A percentile compares a stretch with the other conserved stretches of the same genome.
These are phyloP conservation scores for Pelargonium nanum DNA, from an alignment of 345 rosid species.

Conservation along the genomic window DNA sequence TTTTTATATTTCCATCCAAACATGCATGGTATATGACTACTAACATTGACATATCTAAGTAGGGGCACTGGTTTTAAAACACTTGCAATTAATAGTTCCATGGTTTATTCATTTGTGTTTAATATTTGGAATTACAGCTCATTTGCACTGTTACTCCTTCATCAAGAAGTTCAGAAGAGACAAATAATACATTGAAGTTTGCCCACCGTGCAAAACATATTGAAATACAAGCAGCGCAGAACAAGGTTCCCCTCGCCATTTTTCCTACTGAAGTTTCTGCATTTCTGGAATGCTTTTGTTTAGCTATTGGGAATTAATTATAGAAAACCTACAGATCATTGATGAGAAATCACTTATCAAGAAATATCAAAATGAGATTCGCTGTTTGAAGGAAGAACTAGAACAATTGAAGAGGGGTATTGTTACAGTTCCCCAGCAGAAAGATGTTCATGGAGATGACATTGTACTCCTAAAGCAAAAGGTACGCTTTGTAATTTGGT, in stretches of 20 bases:
- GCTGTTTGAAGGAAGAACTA: conserved; percentile 79
- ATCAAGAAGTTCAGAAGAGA: conserved; percentile 90
- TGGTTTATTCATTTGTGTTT: neutral
- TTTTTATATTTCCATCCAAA: conserved; percentile 4
- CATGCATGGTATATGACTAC: conserved; percentile 8
- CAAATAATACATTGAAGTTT: conserved; percentile 94
- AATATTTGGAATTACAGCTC: conserved; percentile 49
- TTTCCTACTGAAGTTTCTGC: neutral
- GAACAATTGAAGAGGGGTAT: conserved; percentile 83
- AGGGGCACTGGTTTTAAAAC: too few species aligned
- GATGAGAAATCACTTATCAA: conserved; percentile 98
- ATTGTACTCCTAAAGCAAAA: conserved; percentile 77
- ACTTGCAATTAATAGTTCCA: neutral
- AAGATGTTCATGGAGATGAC: conserved; percentile 60
- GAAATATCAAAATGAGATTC: conserved; percentile 94
- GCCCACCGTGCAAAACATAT: conserved; percentile 99
- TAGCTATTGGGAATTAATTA: neutral
- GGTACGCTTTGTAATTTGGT: conserved; percentile 29
- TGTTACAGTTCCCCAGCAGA: conserved; percentile 56
- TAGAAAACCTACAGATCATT: conserved; percentile 48
- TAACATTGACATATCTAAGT: neutral
- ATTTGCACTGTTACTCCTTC: conserved; percentile 98
- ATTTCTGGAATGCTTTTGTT: neutral
- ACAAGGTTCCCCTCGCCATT: conserved; percentile 45
- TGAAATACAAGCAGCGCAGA: conserved; percentile 89